A percentile compares a stretch with the other conserved stretches of the same genome.
Conservation (phyloP, 768 basidiomycete genomes). For the Melanogaster broomeanus region DNA sequence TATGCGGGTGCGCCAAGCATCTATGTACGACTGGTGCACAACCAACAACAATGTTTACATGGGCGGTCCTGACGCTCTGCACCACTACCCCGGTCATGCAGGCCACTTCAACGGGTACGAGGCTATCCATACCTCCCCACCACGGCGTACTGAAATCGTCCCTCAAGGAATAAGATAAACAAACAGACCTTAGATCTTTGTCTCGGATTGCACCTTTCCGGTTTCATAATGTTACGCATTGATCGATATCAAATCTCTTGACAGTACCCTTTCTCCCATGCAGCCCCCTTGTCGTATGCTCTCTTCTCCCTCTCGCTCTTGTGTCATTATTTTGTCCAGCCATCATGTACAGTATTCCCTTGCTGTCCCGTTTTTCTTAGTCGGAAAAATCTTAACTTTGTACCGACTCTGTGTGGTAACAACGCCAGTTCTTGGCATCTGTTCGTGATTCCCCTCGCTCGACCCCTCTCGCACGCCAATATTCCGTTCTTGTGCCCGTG, state of each 20-base stretch:
- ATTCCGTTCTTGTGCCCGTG: too few relatives aligned
- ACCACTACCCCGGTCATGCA: conserved; percentile 7
- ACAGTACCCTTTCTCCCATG: not conserved
- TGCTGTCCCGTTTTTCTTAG: too few relatives aligned
- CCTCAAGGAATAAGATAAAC: not conserved
- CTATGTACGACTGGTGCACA: conserved; percentile 30
- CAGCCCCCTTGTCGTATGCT: not conserved
- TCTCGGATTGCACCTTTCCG: not conserved
- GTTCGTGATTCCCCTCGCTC: too few relatives aligned
- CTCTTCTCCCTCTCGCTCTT: too few relatives aligned
- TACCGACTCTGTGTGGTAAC: too few relatives aligned
- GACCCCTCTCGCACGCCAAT: too few relatives aligned
- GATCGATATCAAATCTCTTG: not conserved
- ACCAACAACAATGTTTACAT: conserved; percentile 16
- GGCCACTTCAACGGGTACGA: conserved; percentile 12
- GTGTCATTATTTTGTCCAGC: too few relatives aligned
- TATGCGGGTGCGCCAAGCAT: conserved; percentile 12
- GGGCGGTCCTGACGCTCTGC: conserved; percentile 2
- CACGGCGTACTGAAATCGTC: conserved; percentile 16
- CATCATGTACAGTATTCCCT: too few relatives aligned
- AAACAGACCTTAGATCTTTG: not conserved
- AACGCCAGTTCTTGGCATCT: too few relatives aligned
- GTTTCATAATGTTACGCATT: not conserved
- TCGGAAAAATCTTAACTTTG: too few relatives aligned
- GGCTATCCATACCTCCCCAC: conserved; percentile 17